Evolutionary conservation across 352 stramenopile species (phyloP), one percentile per base, ranked within the genome.

Genomic region (Phytopythium cucurbitacearum): DNA sequence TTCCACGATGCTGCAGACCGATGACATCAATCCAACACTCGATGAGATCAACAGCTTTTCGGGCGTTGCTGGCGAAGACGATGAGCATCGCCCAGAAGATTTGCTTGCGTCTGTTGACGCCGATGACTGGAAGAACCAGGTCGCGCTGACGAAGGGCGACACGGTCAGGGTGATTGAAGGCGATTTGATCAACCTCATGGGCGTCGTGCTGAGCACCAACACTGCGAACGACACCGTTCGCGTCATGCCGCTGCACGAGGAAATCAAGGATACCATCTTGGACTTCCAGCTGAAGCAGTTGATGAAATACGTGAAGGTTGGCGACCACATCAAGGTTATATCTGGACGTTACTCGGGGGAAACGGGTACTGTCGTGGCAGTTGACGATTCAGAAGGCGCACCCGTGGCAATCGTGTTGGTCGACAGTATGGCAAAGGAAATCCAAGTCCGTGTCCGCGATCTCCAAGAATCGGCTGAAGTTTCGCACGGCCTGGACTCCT

Each of bases 291-390:
- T 94, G 41, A 92, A 90, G 56, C 85, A 95, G 55, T 55, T 95
- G 48, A 92, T 95, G 76, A 95, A 95, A 58, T 93, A 91, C 51
- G 85, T 95, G 55, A 95, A 95, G 53, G 83, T 95, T n/a, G 87
- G 87, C 40, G 87, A 95, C 57, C 86, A 96, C 56, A 94, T 96
- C 61, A 96, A 96, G 67, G 87, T 96, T 16, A 76, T 96, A 3
- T 95, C 84, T 33, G 87, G 87, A 4, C 80, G 85, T 39, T 96
- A 96, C 65, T 94, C 85, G 5, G 87, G 87, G 16, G 87, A 96
- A 60, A 96, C 87, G 2, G 87, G 87, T 48, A 96, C 85, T 6
- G 87, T 96, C 49, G 87, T 96, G 15, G 85, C 85, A 36, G 80
- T 96, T 13, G 85, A 95, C 43, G 85, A 95, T 21, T 84, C 73